Evolutionary conservation across 2,329 filamentous ascomycete species (phyloP), one percentile per base, ranked within the genome.

Genomic region (Chrysosporium queenslandicum): DNA sequence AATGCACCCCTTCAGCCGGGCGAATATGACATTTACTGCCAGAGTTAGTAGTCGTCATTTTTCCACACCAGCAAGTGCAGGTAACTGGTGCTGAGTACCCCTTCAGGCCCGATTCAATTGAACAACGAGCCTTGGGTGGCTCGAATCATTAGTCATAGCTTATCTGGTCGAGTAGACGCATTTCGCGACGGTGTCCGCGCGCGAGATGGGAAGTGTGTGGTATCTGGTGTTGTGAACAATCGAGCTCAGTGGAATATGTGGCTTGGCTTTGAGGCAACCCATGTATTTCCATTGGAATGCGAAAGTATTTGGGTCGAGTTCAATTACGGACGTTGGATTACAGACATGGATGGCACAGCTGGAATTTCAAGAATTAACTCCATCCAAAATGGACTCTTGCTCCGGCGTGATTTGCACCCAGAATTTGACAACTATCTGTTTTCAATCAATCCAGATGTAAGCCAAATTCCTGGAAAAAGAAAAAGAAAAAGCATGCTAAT

Each of bases 221-320:
- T 63, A 53, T 54, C 57, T 8, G 58, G 56, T 14, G 18, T 43
- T 18, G 51, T 55, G 20, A 61, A 60, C 45, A 12, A 1, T 29
- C 29, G 41, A 25, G 42, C 55, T 4, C 21, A 20, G 34, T 45
- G 27, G 30, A 45, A 39, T 1, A 45, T 27, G 39, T 58, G 57
- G 60, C 34, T 32, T 41, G 39, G 36, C 4, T 62, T 59, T 47
- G 56, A 63, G 39, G 56, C 57, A 20, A 57, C 56, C 1, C 60
- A 63, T 63, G 43, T 62, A 12, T 64, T 63, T 45, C 61, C 61
- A 14, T 54, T 63, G 16, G 43, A 59, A 11, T 32, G 36, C 18
- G 56, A 61, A 47, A 58, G 36, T 45, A 16, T 53, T 46, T 63
- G 59, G 60, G 54, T 46, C n/a, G 23, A 60, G 7, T 43, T 36